A percentile compares a stretch with the other conserved stretches of the same genome.
Conservation (phyloP, 1,139 yeast species). For the Saccharomyces hybrid region DNA sequence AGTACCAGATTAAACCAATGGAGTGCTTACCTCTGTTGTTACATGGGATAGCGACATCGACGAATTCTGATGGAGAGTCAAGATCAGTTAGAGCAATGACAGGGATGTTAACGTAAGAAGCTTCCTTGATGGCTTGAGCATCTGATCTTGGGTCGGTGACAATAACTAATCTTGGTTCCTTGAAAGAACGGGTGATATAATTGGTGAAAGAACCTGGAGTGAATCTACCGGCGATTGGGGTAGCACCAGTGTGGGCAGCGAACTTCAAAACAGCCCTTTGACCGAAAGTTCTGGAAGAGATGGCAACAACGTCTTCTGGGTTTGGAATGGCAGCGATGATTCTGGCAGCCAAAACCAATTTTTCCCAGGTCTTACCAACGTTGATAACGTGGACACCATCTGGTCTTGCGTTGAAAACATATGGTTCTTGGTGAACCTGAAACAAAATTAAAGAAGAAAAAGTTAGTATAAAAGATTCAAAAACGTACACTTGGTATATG, state of each 20-base stretch:
- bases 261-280: slow-evolving; percentile 99
- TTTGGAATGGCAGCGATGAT: slow-evolving; percentile 99
- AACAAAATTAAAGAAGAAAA: slow-evolving; percentile 26
- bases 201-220: slow-evolving; percentile 99
- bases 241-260: slow-evolving; percentile 99
- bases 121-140: slow-evolving; percentile 99
- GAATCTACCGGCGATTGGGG: slow-evolving; percentile 99
- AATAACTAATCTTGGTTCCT: slow-evolving; percentile 99
- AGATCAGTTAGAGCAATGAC: slow-evolving; percentile 98
- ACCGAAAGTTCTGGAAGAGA: slow-evolving; percentile 99
- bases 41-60: slow-evolving; percentile 99
- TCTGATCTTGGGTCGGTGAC: slow-evolving; percentile 99
- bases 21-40: slow-evolving; percentile 99
- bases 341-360: slow-evolving; percentile 99
- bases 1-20: slow-evolving; percentile 99
- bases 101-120: slow-evolving; percentile 99
- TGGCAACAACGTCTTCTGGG: slow-evolving; percentile 97
- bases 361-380: slow-evolving; percentile 99
- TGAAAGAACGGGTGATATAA: slow-evolving; percentile 99
- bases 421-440: slow-evolving; percentile 95
- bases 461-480: slow-evolving; percentile 35
- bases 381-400: slow-evolving; percentile 99
- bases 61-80: slow-evolving; percentile 98
- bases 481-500: background rate
- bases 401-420: slow-evolving; percentile 98